Evolutionary conservation across 73 alveolate species (phyloP).

Genomic region (Paramecium biaurelia): DNA sequence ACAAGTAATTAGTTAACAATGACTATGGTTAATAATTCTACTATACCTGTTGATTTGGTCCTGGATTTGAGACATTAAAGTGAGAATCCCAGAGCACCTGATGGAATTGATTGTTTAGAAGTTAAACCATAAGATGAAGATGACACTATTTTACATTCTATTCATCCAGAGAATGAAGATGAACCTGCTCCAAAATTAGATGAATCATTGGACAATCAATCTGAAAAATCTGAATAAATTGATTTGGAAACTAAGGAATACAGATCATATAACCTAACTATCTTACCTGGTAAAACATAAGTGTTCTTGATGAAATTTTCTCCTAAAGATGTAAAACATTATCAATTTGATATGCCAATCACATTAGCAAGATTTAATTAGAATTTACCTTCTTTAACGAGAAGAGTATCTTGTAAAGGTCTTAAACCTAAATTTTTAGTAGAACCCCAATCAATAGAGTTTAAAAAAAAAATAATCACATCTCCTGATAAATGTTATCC

Average conservation of each 20-base stretch:
- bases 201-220: conserved; percentile 43
- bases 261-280: conserved; percentile 40
- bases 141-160: conserved; percentile 60
- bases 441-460: conserved; percentile 79
- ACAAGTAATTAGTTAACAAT: conserved; percentile 91
- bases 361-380: conserved; percentile 44
- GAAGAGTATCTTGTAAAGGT: conserved; percentile 82
- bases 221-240: conserved; percentile 37
- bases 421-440: conserved; percentile 89
- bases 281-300: conserved; percentile 1
- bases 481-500: conserved; percentile 86
- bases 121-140: conserved; percentile 57
- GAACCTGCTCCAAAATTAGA: conserved; percentile 55
- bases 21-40: conserved; percentile 80
- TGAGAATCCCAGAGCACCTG: conserved; percentile 72
- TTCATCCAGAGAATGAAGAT: conserved; percentile 61
- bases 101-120: conserved; percentile 60
- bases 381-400: conserved; percentile 43
- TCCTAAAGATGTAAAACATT: conserved; percentile 58
- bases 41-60: conserved; percentile 82
- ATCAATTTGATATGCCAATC: conserved; percentile 47
- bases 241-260: conserved; percentile 57
- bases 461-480: conserved; percentile 83
- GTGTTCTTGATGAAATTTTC: conserved; percentile 41
- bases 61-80: conserved; percentile 49